Evolutionary conservation across 495 filamentous ascomycete species (phyloP).

Genomic region (Neurospora sp.): DNA sequence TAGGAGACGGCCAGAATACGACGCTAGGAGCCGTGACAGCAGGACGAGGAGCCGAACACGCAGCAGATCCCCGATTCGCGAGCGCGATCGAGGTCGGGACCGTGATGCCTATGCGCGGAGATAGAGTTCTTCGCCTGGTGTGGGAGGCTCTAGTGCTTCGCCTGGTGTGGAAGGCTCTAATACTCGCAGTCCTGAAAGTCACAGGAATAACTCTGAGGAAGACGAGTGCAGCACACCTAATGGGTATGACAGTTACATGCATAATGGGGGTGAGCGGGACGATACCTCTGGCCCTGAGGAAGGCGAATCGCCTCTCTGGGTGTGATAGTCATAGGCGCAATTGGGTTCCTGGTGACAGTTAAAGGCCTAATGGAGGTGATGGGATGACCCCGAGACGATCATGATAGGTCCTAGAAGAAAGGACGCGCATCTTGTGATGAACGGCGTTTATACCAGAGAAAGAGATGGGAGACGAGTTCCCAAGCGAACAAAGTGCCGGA

Average conservation of each 20-base stretch:
- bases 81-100: constrained; percentile 34
- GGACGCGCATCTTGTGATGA: too few relatives aligned
- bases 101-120: constrained; percentile 30
- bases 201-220: not conserved
- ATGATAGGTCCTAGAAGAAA: too few relatives aligned
- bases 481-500: not conserved
- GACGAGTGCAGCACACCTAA: not conserved
- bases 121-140: constrained; percentile 15
- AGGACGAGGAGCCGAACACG: constrained; percentile 33
- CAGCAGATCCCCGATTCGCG: constrained; percentile 37
- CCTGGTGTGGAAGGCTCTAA: not conserved
- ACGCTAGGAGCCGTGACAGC: constrained; percentile 35
- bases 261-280: not conserved
- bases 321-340: not conserved
- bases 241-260: not conserved
- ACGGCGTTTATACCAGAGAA: not conserved
- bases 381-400: not conserved
- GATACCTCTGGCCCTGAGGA: not conserved
- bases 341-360: not conserved
- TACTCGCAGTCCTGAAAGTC: not conserved
- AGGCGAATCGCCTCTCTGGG: not conserved
- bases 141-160: not conserved
- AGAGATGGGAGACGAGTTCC: too few relatives aligned
- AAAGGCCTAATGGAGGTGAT: not conserved
- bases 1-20: constrained; percentile 29